Conservation (phyloP, 2,329 filamentous ascomycete species). For the Fusarium sp. region DNA sequence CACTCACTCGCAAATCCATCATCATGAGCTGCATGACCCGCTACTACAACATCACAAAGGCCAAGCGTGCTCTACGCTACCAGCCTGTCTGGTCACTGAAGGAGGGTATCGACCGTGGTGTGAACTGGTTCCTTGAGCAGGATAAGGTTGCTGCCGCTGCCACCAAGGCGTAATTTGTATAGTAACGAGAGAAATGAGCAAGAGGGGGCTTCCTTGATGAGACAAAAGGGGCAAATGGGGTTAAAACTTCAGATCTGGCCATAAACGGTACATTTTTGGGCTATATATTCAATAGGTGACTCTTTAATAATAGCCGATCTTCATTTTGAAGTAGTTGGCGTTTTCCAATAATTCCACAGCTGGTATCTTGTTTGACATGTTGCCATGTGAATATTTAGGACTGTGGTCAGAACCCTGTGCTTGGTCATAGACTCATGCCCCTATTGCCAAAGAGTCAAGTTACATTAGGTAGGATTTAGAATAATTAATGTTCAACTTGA, state of each 20-base stretch:
- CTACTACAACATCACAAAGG: slow-evolving; percentile 83
- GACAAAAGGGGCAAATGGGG: background rate
- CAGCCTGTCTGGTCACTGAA: slow-evolving; percentile 72
- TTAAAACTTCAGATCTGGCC: slow-evolving; percentile 6
- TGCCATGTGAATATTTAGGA: no score
- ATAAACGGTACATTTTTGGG: slow-evolving; percentile 13
- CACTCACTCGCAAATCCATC: slow-evolving; percentile 69
- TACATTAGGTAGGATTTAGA: no score
- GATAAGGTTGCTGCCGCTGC: slow-evolving; percentile 50
- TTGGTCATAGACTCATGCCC: no score
- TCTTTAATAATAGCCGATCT: slow-evolving; percentile 22
- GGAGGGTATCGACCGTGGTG: slow-evolving; percentile 69
- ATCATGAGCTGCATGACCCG: slow-evolving; percentile 78
- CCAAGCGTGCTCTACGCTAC: slow-evolving; percentile 76
- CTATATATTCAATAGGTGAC: slow-evolving; percentile 12
- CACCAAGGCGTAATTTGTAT: slow-evolving; percentile 36
- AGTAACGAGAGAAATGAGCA: background rate
- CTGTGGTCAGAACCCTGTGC: no score
- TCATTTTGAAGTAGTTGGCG: background rate
- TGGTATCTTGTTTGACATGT: background rate
- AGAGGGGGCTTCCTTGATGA: slow-evolving; percentile 11
- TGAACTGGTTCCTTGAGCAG: slow-evolving; percentile 66
- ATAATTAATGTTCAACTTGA: background rate
- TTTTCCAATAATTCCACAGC: background rate
- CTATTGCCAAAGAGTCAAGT: no score